Percentiles rank a stretch among this genome's conserved stretches.
Evolutionary conservation across 164 flowering plant species (phyloP).

Genomic region (Annona squamosa): DNA sequence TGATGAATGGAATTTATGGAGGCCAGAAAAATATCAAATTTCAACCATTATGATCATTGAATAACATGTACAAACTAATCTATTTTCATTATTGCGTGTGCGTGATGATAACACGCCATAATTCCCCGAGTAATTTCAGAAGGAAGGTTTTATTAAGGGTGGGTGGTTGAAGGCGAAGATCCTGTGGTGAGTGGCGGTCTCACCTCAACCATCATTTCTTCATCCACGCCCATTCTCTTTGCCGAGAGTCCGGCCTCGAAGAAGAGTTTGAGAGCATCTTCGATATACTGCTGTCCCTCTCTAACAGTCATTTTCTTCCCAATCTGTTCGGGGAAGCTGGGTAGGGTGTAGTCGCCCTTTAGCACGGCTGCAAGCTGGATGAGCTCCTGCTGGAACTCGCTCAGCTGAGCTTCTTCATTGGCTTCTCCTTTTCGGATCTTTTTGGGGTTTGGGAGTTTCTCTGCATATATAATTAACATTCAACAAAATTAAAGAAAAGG

Average conservation of each 20-base stretch:
- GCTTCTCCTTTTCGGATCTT: conserved; percentile 49
- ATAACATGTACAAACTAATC: too few species aligned
- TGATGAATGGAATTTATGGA: too few species aligned
- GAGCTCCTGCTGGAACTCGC: conserved; percentile 78
- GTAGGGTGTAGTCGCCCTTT: conserved; percentile 54
- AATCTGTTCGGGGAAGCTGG: conserved; percentile 37
- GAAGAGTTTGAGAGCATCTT: conserved; percentile 55
- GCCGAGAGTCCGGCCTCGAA: conserved; percentile 61
- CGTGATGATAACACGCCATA: too few species aligned
- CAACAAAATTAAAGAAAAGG: neutral
- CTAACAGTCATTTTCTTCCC: conserved; percentile 54
- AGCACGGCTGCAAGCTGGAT: conserved; percentile 73
- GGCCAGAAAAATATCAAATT: too few species aligned
- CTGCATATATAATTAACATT: conserved; percentile 21
- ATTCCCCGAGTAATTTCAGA: too few species aligned
- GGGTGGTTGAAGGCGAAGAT: conserved; percentile 18
- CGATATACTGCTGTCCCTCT: conserved; percentile 64
- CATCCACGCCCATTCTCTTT: conserved; percentile 57
- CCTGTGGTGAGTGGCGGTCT: conserved; percentile 68
- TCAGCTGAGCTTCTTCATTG: conserved; percentile 52
- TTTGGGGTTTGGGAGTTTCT: conserved; percentile 56
- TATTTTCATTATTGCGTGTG: too few species aligned
- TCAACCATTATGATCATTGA: too few species aligned
- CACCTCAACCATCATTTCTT: conserved; percentile 63
- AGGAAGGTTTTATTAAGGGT: conserved; percentile 2